Base-by-base conservation (phyloP, 257 asterid species). In the Craterostigma plantagineum region DNA sequence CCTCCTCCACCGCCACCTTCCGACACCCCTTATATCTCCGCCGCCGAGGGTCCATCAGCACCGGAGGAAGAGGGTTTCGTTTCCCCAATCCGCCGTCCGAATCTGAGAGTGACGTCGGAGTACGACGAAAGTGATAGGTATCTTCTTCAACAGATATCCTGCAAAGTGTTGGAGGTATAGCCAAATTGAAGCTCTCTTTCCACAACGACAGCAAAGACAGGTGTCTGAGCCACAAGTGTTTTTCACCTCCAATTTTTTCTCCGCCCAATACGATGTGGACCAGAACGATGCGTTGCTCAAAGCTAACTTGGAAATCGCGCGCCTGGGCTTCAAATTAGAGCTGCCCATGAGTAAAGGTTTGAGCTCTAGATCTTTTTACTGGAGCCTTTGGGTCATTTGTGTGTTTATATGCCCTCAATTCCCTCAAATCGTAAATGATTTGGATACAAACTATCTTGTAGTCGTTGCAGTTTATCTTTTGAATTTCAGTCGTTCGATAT, bases 111-210 rank as follows among this genome's bases (percentile, higher is more conserved):
- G 43, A 78, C 94, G 4, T 51, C 94, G 10, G 93, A 81, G 68
- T 86, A 78, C 56, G 94, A 86, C 73, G n/a, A n/a, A n/a, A 86
- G 97, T 18, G 97, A 86, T 8, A 65, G 65, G 64, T 60, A 61
- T 68, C 7, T 81, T 86, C 71, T 55, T 75, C 50, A 69, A 86
- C 70, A 75, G 59, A 55, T 66, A 41, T 86, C 94, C 17, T 81
- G 93, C 66, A 86, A 68, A 60, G 46, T 86, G 35, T 43, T 86
- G 34, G 86, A 86, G 63, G 72, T 62, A 60, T 86, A 7, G 91
- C 73, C 2, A 86, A 86, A 60, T 18, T 81, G 48, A 86, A 67
- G 71, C 34, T 86, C 17, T 65, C 92, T 5, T 86, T 86, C 48
- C 77, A 57, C 43, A 78, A 76, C 63, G 60, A 74, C 63, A 71